These are phyloP conservation scores for Akebia trifoliata DNA, from an alignment of 164 flowering plant species.

Conservation along the genomic window DNA sequence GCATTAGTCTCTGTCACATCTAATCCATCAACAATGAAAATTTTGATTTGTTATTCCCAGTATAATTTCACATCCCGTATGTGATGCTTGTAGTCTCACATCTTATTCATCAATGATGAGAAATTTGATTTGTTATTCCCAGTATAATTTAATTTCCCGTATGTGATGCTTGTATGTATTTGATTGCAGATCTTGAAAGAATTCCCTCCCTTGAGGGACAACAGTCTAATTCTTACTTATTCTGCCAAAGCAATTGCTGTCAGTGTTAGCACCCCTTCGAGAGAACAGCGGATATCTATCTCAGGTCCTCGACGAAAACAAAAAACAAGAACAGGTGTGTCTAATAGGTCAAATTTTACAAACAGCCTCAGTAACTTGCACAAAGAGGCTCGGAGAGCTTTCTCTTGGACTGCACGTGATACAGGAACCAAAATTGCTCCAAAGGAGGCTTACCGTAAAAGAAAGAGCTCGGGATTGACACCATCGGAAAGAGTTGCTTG, in stretches of 20 bases:
- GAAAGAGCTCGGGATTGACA: constrained; percentile 85
- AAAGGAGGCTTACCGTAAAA: constrained; percentile 75
- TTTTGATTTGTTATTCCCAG: too few species aligned
- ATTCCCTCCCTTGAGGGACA: constrained; percentile 82
- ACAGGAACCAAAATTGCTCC: constrained; percentile 61
- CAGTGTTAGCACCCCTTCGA: constrained; percentile 49
- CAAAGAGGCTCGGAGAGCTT: constrained; percentile 94
- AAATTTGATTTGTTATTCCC: not conserved
- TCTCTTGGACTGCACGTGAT: constrained; percentile 92
- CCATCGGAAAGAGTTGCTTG: constrained; percentile 79
- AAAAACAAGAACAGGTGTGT: constrained; percentile 52
- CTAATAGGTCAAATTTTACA: constrained; percentile 62
- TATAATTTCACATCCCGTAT: too few species aligned
- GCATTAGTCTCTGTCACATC: too few species aligned
- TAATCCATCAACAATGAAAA: too few species aligned
- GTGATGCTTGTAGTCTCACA: too few species aligned
- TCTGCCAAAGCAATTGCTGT: constrained; percentile 88
- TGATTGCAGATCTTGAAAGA: constrained; percentile 81
- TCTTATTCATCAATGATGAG: not conserved
- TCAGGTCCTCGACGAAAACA: constrained; percentile 62
- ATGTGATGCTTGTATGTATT: not conserved
- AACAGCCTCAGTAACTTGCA: constrained; percentile 85
- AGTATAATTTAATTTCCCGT: not conserved
- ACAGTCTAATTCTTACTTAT: constrained; percentile 59
- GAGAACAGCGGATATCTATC: constrained; percentile 68